These are phyloP conservation scores for Ogataea naganishii DNA, from an alignment of 805 yeast species.

Conservation along the genomic window DNA sequence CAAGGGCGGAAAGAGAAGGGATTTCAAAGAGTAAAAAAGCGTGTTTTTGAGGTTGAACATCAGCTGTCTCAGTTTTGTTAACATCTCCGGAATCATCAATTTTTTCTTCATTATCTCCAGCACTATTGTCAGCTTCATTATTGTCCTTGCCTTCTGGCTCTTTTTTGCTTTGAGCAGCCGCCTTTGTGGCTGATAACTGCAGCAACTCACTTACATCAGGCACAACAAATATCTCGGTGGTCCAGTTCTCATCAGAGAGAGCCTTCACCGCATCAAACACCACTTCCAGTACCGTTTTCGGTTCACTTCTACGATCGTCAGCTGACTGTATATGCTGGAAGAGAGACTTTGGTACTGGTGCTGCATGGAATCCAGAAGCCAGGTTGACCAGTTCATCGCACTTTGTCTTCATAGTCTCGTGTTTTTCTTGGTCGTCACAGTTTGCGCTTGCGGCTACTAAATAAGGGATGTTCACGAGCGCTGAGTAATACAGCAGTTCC, in stretches of 20 bases:
- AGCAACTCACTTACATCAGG: too few species aligned
- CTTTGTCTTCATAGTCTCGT: conserved; percentile 19
- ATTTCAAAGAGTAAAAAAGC: conserved; percentile 9
- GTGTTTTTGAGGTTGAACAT: conserved; percentile 11
- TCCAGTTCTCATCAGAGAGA: conserved; percentile 32
- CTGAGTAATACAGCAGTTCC: conserved; percentile 58
- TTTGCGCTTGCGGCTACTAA: conserved; percentile 15
- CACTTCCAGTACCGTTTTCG: conserved; percentile 38
- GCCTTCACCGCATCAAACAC: conserved; percentile 42
- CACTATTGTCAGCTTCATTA: conserved; percentile 1
- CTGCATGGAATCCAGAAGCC: conserved; percentile 29
- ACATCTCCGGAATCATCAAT: conserved; percentile 2
- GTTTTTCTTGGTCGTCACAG: conserved; percentile 17
- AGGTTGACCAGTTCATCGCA: conserved; percentile 37
- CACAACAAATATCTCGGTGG: too few species aligned
- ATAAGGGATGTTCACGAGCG: conserved; percentile 59
- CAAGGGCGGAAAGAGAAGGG: conserved; percentile 22
- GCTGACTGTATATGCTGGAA: too few species aligned
- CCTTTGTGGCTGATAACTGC: too few species aligned
- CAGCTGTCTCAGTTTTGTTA: conserved; percentile 11
- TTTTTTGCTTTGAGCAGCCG: too few species aligned
- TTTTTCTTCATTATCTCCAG: conserved; percentile 3
- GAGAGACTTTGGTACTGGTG: conserved; percentile 3
- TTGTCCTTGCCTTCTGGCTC: background rate
- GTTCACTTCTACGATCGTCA: too few species aligned